Base-by-base conservation (phyloP, 2,329 filamentous ascomycete species). In the Cladosporium velox region DNA sequence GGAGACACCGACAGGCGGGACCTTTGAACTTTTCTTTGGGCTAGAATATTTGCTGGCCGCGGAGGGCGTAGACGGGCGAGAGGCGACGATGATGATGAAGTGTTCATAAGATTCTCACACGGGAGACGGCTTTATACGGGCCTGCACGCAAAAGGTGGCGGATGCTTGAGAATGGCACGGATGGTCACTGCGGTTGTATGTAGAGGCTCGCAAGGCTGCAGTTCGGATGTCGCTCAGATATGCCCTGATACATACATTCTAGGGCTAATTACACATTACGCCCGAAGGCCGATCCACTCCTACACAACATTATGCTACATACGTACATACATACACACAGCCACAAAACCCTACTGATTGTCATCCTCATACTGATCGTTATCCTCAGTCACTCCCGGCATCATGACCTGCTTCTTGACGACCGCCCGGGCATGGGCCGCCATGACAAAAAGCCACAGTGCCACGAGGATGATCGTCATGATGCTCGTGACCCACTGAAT, bases 341-440 rank as follows among this genome's bases (percentile, higher is more conserved):
- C 41, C 5, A 10, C n/a, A 21, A 1, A 11, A 47, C 8, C 21
- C 41, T 61, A 61, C 59, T 61, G 59, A 34, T 61, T 61, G 18
- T 61, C 44, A 32, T 61, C 59, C 65, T 77, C 73, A 63, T 79
- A 79, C 67, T 61, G 59, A 35, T 61, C 59, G 52, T 78, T 80
- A 68, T 88, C 86, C 72, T 88, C 86, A 67, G 88, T 86, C 70
- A 82, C 84, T 0, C 86, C 86, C 2, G 85, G 84, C 76, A 82
- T 87, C 70, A 88, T 78, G 28, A 89, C 84, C 61, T 85, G 79
- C 68, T 80, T 78, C 30, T 73, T 79, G 69, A 77, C 73, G 32
- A 88, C 78, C 2, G 85, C 86, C 49, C 80, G 79, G 1, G 83
- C 71, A 72, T 87, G 83, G 63, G 80, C 79, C 26, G 77, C 74